Evolutionary conservation across 495 filamentous ascomycete genomes (phyloP).

Genomic region (Neurospora sp.): DNA sequence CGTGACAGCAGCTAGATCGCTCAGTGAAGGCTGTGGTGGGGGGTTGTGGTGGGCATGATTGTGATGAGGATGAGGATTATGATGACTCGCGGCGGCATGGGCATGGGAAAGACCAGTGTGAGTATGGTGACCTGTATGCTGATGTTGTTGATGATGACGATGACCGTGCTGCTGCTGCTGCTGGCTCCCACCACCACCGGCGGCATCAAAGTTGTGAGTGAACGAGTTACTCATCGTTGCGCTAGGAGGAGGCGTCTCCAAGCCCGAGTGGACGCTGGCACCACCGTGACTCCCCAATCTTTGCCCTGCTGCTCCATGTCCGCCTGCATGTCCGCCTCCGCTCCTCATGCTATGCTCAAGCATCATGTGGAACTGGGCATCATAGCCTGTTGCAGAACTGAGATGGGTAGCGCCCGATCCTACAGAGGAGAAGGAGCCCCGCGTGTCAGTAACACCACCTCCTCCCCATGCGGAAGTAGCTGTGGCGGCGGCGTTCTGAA

Average conservation of each 20-base stretch:
- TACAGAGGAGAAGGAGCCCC: background rate
- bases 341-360: background rate
- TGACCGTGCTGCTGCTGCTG: background rate
- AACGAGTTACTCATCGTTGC: slow-evolving; percentile 19
- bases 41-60: background rate
- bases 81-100: background rate
- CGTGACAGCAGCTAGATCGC: slow-evolving; percentile 7
- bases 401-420: background rate
- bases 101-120: background rate
- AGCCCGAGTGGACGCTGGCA: slow-evolving; percentile 8
- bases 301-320: background rate
- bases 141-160: background rate
- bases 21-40: background rate
- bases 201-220: slow-evolving; percentile 11
- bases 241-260: slow-evolving; percentile 23
- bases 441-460: background rate
- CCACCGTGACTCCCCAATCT: background rate
- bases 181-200: slow-evolving; percentile 1
- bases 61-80: background rate
- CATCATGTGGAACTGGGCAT: background rate
- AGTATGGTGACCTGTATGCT: background rate
- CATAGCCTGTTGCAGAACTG: background rate
- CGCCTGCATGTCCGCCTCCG: background rate
- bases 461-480: slow-evolving; percentile 5
- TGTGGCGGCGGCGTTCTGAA: slow-evolving; percentile 19